phyloP scores from a whole-genome alignment of 2,329 filamentous ascomycete genomes.

The Neofusicoccum parvum region DNA sequence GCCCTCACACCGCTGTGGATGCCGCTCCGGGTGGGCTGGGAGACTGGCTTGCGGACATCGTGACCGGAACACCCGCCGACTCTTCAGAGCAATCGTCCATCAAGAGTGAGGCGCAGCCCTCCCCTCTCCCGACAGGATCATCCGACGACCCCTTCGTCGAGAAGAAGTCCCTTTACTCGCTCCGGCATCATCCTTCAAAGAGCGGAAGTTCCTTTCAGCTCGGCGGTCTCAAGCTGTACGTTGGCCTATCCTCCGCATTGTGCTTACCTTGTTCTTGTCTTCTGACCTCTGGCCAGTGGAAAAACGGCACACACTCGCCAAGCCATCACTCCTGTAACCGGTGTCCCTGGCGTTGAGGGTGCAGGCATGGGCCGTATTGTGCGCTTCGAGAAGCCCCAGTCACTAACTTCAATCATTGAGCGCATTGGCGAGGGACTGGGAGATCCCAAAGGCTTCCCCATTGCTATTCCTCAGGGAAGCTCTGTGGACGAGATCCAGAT shows the following conservation, averaged over 20 bases:
- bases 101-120: not conserved
- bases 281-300: slow-evolving; percentile 1
- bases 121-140: not conserved
- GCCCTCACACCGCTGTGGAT: slow-evolving; percentile 92
- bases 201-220: slow-evolving; percentile 22
- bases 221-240: slow-evolving; percentile 13
- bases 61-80: slow-evolving; percentile 59
- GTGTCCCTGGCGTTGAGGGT: slow-evolving; percentile 31
- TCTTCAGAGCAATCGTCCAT: slow-evolving; percentile 24
- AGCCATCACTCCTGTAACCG: slow-evolving; percentile 54
- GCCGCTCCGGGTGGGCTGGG: slow-evolving; percentile 82
- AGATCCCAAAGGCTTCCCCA: slow-evolving; percentile 65
- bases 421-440: slow-evolving; percentile 66
- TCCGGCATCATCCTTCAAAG: slow-evolving; percentile 54
- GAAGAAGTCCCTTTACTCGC: slow-evolving; percentile 37
- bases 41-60: slow-evolving; percentile 89
- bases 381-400: slow-evolving; percentile 55
- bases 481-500: slow-evolving; percentile 60
- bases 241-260: not conserved
- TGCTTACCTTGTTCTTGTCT: too few relatives aligned
- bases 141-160: slow-evolving; percentile 14
- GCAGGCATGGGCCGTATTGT: slow-evolving; percentile 66
- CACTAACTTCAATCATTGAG: slow-evolving; percentile 61
- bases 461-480: slow-evolving; percentile 64
- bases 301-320: slow-evolving; percentile 49